Evolutionary conservation across 495 filamentous ascomycete genomes (phyloP).

Genomic region (Podospora sp.): DNA sequence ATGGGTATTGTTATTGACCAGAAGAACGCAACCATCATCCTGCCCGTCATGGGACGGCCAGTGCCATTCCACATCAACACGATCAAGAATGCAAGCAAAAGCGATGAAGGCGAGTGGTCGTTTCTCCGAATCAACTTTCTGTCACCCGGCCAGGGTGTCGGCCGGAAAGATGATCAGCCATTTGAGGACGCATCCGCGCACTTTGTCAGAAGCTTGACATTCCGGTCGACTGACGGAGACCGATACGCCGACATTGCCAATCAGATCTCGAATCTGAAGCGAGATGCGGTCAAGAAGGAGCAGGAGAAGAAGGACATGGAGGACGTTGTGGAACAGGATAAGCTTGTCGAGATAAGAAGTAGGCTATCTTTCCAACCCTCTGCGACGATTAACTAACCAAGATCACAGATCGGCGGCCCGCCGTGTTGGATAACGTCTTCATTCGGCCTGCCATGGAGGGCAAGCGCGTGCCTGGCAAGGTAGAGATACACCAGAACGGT

Average conservation of each 20-base stretch:
- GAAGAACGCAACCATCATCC: constrained; percentile 85
- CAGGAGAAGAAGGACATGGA: constrained; percentile 99
- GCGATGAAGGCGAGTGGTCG: constrained; percentile 89
- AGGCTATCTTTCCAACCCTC: constrained; percentile 35
- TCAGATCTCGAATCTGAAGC: constrained; percentile 92
- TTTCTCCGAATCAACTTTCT: constrained; percentile 97
- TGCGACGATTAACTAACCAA: constrained; percentile 36
- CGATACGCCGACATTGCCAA: constrained; percentile 86
- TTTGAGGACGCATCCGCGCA: constrained; percentile 96
- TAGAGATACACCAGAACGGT: constrained; percentile 99
- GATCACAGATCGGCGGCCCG: constrained; percentile 75
- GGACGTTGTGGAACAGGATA: constrained; percentile 99
- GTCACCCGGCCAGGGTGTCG: constrained; percentile 96
- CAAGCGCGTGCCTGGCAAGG: constrained; percentile 90
- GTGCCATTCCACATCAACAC: constrained; percentile 99
- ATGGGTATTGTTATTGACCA: constrained; percentile 85
- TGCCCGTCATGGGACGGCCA: constrained; percentile 96
- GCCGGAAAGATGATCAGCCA: constrained; percentile 95
- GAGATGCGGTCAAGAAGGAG: constrained; percentile 82
- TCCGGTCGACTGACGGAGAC: constrained; percentile 84
- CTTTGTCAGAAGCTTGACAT: constrained; percentile 92
- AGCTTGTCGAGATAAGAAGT: constrained; percentile 89
- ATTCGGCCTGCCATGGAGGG: constrained; percentile 93
- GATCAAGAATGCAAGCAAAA: constrained; percentile 96
- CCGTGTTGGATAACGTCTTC: constrained; percentile 85